These are phyloP conservation scores for Polygonum maritimum DNA, from an alignment of 148 eudicot species.

Conservation along the genomic window DNA sequence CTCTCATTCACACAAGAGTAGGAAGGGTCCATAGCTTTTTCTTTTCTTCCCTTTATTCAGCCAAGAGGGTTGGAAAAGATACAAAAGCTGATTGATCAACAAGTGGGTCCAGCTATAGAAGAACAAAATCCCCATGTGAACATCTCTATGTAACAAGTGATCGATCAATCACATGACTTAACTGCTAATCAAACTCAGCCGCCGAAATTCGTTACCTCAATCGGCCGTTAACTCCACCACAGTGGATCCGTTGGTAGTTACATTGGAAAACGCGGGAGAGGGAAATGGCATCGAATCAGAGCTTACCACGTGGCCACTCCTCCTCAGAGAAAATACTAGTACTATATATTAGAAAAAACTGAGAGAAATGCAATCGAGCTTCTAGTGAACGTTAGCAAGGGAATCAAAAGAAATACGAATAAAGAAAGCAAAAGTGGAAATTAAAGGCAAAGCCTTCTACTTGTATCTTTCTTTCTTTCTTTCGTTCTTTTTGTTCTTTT, in stretches of 20 bases:
- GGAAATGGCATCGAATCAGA: slow-evolving; percentile 5
- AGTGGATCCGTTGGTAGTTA: slow-evolving; percentile 11
- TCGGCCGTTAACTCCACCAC: slow-evolving; percentile 7
- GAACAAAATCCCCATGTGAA: slow-evolving; percentile 9
- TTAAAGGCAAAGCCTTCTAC: slow-evolving; percentile 9
- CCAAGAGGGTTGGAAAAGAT: background rate
- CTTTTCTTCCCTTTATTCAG: background rate
- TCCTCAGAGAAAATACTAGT: background rate
- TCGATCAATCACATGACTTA: background rate
- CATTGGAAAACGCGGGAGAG: background rate
- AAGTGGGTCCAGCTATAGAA: slow-evolving; percentile 6
- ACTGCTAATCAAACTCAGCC: background rate
- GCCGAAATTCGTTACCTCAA: slow-evolving; percentile 17
- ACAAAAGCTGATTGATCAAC: background rate
- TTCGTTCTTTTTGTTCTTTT: background rate
- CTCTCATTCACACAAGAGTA: background rate
- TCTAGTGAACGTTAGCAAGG: slow-evolving; percentile 24
- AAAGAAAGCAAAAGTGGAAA: slow-evolving; percentile 13
- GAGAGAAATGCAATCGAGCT: slow-evolving; percentile 10
- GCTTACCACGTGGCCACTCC: slow-evolving; percentile 8
- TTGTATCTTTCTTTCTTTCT: background rate
- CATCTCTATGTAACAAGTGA: background rate
- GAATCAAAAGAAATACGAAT: slow-evolving; percentile 11
- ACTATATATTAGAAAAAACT: background rate
- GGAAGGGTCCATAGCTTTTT: background rate